Evolutionary conservation across 768 basidiomycete species (phyloP).

Genomic region (Boletus reticulatus): DNA sequence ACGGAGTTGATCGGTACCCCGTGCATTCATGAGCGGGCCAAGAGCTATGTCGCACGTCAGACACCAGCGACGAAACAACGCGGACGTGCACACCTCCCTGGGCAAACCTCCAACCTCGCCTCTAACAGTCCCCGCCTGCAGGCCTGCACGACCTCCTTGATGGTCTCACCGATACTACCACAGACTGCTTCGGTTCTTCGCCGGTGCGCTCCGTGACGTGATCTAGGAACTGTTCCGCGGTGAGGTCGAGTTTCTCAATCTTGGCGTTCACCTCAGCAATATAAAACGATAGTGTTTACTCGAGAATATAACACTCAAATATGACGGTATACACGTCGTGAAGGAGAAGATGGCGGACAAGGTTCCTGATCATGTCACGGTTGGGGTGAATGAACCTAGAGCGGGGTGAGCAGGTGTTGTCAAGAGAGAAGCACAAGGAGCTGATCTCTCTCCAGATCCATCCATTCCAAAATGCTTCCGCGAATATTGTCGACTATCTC

Average conservation of each 20-base stretch:
- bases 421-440: neutral
- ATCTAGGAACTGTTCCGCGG: conserved; percentile 54
- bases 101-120: conserved; percentile 42
- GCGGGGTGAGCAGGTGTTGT: neutral
- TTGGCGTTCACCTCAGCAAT: conserved; percentile 43
- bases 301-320: conserved; percentile 58
- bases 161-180: conserved; percentile 42
- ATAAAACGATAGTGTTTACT: conserved; percentile 53
- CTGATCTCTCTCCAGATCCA: conserved; percentile 51
- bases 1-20: conserved; percentile 42
- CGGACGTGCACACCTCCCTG: conserved; percentile 37
- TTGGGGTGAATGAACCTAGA: conserved; percentile 38
- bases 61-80: conserved; percentile 28
- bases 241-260: conserved; percentile 28
- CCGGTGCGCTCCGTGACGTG: conserved; percentile 44
- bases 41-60: conserved; percentile 41
- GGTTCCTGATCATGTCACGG: conserved; percentile 42
- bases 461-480: conserved; percentile 48
- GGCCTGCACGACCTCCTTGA: conserved; percentile 47
- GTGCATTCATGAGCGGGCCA: conserved; percentile 46
- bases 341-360: conserved; percentile 56
- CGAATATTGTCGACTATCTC: conserved; percentile 44
- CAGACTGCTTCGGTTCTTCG: conserved; percentile 60
- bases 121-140: conserved; percentile 54
- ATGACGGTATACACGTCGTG: conserved; percentile 54